Conservation (phyloP, 1,284 basidiomycete species). For the Papiliotrema fonsecae region DNA sequence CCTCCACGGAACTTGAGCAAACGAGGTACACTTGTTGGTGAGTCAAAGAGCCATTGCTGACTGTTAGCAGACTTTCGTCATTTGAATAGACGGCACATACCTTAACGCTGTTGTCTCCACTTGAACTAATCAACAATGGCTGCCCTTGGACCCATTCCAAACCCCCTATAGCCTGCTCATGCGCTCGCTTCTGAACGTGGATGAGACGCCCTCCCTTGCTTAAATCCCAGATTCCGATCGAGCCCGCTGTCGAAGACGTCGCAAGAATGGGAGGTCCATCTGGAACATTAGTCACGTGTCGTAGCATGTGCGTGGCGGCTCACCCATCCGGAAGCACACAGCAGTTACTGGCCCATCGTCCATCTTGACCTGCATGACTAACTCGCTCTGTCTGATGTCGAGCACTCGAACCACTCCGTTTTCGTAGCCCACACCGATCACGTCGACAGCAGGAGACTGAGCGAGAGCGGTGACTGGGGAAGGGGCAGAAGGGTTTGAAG, state of each 20-base stretch:
- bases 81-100: constrained; percentile 49
- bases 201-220: constrained; percentile 72
- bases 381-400: constrained; percentile 84
- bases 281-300: constrained; percentile 34
- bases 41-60: constrained; percentile 97
- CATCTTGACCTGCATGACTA: constrained; percentile 82
- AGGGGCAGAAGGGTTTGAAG: constrained; percentile 34
- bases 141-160: constrained; percentile 88
- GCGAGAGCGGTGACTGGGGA: constrained; percentile 68
- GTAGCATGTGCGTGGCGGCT: constrained; percentile 28
- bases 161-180: constrained; percentile 73
- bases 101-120: constrained; percentile 90
- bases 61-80: not conserved
- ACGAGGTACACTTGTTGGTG: constrained; percentile 75
- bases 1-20: constrained; percentile 88
- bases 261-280: constrained; percentile 84
- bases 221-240: constrained; percentile 86
- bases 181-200: constrained; percentile 78
- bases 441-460: constrained; percentile 94
- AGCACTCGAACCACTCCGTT: constrained; percentile 84
- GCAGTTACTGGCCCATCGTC: constrained; percentile 66
- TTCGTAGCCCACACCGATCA: constrained; percentile 83
- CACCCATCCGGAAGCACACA: constrained; percentile 82
- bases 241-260: constrained; percentile 76
- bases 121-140: constrained; percentile 77